phyloP scores from a whole-genome alignment of 2,329 filamentous ascomycete species.

The Trichocomaceae sp. region DNA sequence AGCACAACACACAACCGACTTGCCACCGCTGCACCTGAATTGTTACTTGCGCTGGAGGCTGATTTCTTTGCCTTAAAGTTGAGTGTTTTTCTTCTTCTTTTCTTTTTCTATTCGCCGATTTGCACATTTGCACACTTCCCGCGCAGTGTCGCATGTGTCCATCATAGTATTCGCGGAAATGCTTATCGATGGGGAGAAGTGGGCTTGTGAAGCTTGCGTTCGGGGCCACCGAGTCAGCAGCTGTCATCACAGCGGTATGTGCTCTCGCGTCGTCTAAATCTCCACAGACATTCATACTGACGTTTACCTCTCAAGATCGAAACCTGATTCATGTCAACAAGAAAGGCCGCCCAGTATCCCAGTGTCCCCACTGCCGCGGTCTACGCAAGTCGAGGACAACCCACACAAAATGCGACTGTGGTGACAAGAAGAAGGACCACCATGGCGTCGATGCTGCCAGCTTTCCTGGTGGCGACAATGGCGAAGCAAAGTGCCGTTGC shows the following conservation, averaged over 20 bases:
- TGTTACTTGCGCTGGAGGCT: not conserved
- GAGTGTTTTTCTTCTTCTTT: not conserved
- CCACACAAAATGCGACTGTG: slow-evolving; percentile 95
- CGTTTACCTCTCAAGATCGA: slow-evolving; percentile 38
- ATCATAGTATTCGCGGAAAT: slow-evolving; percentile 45
- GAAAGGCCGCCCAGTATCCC: slow-evolving; percentile 93
- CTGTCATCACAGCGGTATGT: slow-evolving; percentile 89
- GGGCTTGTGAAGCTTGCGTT: slow-evolving; percentile 95
- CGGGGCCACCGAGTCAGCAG: slow-evolving; percentile 98
- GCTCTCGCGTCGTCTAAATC: slow-evolving; percentile 15
- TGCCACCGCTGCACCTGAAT: not conserved
- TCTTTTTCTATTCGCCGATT: not conserved
- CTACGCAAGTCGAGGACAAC: slow-evolving; percentile 94
- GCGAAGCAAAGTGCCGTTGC: slow-evolving; percentile 43
- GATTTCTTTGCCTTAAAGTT: not conserved
- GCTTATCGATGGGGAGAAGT: slow-evolving; percentile 94
- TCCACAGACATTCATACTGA: not conserved
- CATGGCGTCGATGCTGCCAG: slow-evolving; percentile 22
- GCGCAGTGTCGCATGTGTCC: slow-evolving; percentile 38
- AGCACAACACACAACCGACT: not conserved
- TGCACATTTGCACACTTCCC: slow-evolving; percentile 12
- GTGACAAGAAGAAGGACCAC: slow-evolving; percentile 68
- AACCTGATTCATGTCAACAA: slow-evolving; percentile 92
- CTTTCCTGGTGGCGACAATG: slow-evolving; percentile 21
- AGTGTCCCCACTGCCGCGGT: slow-evolving; percentile 93